phyloP scores from a whole-genome alignment of 768 basidiomycete genomes.

The Collybia sp. region DNA sequence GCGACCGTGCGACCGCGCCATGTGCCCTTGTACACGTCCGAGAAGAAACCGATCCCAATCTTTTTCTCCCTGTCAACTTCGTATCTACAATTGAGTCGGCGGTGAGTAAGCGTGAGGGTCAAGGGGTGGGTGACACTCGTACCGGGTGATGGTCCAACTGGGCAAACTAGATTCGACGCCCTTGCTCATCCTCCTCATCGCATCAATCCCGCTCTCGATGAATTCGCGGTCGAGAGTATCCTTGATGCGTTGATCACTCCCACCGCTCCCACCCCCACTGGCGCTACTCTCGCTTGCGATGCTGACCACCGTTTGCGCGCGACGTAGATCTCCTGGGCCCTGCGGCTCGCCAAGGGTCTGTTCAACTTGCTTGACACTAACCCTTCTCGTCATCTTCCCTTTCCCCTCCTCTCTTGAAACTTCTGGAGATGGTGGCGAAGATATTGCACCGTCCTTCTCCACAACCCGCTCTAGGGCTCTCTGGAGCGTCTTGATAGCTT shows the following conservation, averaged over 20 bases:
- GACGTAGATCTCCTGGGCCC: neutral
- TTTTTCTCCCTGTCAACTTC: slow-evolving; percentile 69
- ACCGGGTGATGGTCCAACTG: slow-evolving; percentile 75
- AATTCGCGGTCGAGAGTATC: slow-evolving; percentile 66
- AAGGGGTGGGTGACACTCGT: neutral
- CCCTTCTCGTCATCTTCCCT: slow-evolving; percentile 6
- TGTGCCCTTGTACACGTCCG: slow-evolving; percentile 70
- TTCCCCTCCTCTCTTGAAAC: neutral
- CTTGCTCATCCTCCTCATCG: slow-evolving; percentile 56
- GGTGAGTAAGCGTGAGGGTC: neutral
- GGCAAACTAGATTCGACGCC: slow-evolving; percentile 42
- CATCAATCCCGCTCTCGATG: slow-evolving; percentile 69
- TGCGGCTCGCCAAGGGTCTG: neutral
- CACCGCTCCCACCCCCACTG: slow-evolving; percentile 2
- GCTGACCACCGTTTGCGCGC: slow-evolving; percentile 6
- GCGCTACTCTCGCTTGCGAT: slow-evolving; percentile 2
- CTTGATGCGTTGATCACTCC: slow-evolving; percentile 9
- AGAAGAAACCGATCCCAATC: slow-evolving; percentile 73
- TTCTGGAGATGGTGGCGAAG: neutral
- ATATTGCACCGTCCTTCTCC: slow-evolving; percentile 16
- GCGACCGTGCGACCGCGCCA: slow-evolving; percentile 68
- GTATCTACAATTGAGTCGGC: slow-evolving; percentile 34
- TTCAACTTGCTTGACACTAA: slow-evolving; percentile 4
- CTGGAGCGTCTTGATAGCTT: slow-evolving; percentile 78
- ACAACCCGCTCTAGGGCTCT: slow-evolving; percentile 51